Conservation (phyloP, 2,329 filamentous ascomycete species). For the Cladophialophora chaetospira region DNA sequence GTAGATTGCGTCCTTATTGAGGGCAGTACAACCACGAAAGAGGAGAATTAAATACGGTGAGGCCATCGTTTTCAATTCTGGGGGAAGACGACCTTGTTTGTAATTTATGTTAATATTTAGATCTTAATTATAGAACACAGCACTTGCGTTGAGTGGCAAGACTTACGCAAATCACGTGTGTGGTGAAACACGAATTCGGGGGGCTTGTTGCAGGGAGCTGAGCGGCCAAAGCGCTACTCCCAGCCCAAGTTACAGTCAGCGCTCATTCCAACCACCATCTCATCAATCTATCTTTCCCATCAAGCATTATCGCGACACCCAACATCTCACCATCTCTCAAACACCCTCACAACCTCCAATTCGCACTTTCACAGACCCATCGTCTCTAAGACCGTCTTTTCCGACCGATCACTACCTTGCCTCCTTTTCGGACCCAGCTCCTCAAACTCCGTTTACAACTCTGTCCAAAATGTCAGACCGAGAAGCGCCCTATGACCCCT, state of each 20-base stretch:
- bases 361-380: background rate
- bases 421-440: constrained; percentile 8
- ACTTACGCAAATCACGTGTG: too few species aligned
- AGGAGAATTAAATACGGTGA: background rate
- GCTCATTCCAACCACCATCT: constrained; percentile 18
- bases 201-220: constrained; percentile 23
- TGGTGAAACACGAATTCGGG: too few species aligned
- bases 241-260: constrained; percentile 29
- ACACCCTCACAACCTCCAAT: background rate
- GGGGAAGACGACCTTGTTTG: background rate
- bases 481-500: constrained; percentile 78
- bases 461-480: constrained; percentile 55
- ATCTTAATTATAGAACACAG: background rate
- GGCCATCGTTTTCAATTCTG: background rate
- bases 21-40: background rate
- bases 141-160: background rate
- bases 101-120: background rate
- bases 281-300: constrained; percentile 21
- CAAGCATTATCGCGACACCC: constrained; percentile 11
- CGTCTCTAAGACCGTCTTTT: background rate
- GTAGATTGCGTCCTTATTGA: background rate
- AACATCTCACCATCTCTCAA: constrained; percentile 1
- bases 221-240: constrained; percentile 27
- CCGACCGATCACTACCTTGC: background rate
- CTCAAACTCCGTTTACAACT: constrained; percentile 10